phyloP scores from a whole-genome alignment of 202 grass and related monocot genomes.

The Panicum hallii region DNA sequence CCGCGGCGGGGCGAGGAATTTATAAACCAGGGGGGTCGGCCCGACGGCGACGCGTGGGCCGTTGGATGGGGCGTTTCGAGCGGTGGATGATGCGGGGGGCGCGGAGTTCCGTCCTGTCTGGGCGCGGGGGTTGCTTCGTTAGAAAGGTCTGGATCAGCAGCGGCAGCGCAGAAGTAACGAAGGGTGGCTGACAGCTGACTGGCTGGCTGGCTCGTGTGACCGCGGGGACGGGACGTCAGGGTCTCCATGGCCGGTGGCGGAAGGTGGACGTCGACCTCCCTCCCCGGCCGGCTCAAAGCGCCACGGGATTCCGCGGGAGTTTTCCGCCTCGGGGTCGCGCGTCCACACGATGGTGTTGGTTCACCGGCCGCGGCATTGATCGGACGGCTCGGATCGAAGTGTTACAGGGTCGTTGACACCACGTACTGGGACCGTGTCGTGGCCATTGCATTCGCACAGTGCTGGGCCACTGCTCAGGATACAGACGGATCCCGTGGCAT shows the following conservation, averaged over 20 bases:
- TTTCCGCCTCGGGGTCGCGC: neutral
- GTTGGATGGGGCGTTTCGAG: neutral
- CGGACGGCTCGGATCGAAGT: neutral
- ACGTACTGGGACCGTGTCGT: neutral
- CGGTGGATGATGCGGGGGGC: neutral
- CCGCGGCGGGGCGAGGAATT: slow-evolving; percentile 19
- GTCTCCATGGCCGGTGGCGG: slow-evolving; percentile 45
- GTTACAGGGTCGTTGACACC: neutral
- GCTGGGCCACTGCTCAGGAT: neutral
- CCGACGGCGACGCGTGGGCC: neutral
- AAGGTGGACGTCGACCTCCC: slow-evolving; percentile 6
- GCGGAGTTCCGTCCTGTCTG: neutral
- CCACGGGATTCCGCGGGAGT: neutral
- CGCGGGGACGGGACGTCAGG: neutral
- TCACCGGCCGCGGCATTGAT: neutral
- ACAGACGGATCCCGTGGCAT: neutral
- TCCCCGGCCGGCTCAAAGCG: neutral
- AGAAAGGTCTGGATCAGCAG: slow-evolving; percentile 29
- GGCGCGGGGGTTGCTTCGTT: neutral
- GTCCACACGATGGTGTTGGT: neutral
- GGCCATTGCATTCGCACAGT: neutral
- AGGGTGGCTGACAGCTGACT: neutral
- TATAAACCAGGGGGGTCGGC: slow-evolving; percentile 42
- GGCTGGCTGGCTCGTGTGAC: neutral
- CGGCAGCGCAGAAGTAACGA: neutral